Conservation (phyloP, 139 green algal species). For the Nannochloris sp. region DNA sequence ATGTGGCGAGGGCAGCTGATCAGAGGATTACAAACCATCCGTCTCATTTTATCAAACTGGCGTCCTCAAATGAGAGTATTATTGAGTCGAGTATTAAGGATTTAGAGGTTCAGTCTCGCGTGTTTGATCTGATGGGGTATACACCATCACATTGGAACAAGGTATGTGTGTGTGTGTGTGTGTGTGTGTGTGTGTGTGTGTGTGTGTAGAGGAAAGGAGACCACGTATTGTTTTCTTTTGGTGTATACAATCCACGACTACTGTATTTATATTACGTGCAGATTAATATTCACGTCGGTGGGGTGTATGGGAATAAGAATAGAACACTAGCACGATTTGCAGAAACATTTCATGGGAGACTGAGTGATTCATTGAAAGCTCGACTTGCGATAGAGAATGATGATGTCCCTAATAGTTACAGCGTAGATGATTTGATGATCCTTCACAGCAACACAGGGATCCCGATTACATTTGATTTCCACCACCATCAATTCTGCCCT, state of each 20-base stretch:
- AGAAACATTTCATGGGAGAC: slow-evolving; percentile 20
- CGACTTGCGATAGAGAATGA: slow-evolving; percentile 60
- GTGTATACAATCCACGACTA: neutral
- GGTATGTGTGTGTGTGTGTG: slow-evolving; percentile 9
- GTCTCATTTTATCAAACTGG: slow-evolving; percentile 38
- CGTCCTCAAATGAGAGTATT: slow-evolving; percentile 10
- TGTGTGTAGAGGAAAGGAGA: too few species aligned
- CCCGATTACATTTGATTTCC: slow-evolving; percentile 62
- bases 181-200: neutral
- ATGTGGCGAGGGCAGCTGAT: slow-evolving; percentile 22
- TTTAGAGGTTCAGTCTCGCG: slow-evolving; percentile 48
- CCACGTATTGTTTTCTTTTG: neutral
- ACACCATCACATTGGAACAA: slow-evolving; percentile 47
- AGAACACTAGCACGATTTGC: slow-evolving; percentile 42
- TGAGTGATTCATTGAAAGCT: slow-evolving; percentile 35
- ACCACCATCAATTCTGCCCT: slow-evolving; percentile 49
- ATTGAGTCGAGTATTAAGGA: slow-evolving; percentile 31
- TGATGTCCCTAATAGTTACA: slow-evolving; percentile 38
- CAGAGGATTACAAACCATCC: slow-evolving; percentile 60
- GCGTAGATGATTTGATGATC: slow-evolving; percentile 33
- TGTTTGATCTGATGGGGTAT: slow-evolving; percentile 60
- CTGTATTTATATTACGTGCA: neutral
- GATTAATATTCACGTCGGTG: slow-evolving; percentile 66
- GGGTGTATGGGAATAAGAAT: slow-evolving; percentile 37
- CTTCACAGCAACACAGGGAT: slow-evolving; percentile 23